Evolutionary conservation across 352 stramenopile species (phyloP).

Genomic region (Globisporangium lucens): DNA sequence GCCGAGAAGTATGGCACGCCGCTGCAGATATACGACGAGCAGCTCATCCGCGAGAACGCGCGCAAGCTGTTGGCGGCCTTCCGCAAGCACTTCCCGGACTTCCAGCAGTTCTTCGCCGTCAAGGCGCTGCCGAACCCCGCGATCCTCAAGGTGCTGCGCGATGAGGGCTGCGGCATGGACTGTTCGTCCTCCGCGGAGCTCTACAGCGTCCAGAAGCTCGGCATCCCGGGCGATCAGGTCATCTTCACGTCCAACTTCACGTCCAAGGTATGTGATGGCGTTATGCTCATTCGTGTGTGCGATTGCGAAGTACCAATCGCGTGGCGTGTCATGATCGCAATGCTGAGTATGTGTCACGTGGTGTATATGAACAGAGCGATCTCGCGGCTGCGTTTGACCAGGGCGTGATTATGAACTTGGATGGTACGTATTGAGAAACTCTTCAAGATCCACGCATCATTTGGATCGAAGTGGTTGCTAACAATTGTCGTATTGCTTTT

Average conservation of each 20-base stretch:
- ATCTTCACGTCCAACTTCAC: constrained; percentile 93
- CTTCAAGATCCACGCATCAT: neutral
- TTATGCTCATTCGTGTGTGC: neutral
- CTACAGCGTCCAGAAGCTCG: constrained; percentile 71
- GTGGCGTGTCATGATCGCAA: neutral
- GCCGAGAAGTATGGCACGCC: constrained; percentile 77
- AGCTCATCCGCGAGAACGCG: constrained; percentile 80
- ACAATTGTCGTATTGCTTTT: neutral
- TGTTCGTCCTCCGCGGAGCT: constrained; percentile 86
- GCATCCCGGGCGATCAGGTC: constrained; percentile 68
- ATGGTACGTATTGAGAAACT: constrained; percentile 33
- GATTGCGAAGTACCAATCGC: neutral
- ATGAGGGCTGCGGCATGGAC: constrained; percentile 88
- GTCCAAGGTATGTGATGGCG: constrained; percentile 30
- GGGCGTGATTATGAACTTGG: constrained; percentile 86
- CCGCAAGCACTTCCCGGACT: constrained; percentile 71
- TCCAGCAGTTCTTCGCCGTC: constrained; percentile 88
- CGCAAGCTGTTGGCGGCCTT: constrained; percentile 68
- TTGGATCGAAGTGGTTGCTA: neutral
- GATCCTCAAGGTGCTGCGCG: constrained; percentile 77
- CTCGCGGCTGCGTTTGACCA: constrained; percentile 71
- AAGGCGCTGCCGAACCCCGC: constrained; percentile 89
- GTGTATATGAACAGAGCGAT: constrained; percentile 32
- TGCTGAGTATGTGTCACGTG: neutral
- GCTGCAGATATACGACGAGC: constrained; percentile 88